These are phyloP conservation scores for Alternaria metachromatica DNA, from an alignment of 2,329 filamentous ascomycete species.

Conservation along the genomic window DNA sequence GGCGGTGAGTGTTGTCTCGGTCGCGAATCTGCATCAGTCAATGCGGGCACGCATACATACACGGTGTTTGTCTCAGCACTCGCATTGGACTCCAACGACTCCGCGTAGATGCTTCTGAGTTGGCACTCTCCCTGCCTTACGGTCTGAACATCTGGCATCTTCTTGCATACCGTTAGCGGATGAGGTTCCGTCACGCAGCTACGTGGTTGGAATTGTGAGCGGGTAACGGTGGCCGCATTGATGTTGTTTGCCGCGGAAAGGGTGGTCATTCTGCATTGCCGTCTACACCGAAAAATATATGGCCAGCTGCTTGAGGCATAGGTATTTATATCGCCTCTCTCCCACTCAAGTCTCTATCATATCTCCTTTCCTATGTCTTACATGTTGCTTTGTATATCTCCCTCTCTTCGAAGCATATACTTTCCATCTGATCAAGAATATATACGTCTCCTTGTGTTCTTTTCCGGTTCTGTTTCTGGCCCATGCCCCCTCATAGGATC, in stretches of 20 bases:
- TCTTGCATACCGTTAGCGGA: neutral
- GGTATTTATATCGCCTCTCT: neutral
- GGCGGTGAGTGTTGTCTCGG: neutral
- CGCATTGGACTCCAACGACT: neutral
- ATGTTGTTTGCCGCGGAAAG: neutral
- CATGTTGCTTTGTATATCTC: neutral
- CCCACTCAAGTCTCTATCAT: neutral
- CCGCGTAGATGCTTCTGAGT: neutral
- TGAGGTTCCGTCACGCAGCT: neutral
- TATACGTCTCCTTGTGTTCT: neutral
- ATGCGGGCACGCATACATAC: neutral
- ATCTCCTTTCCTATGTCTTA: neutral
- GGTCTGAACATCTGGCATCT: neutral
- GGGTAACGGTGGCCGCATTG: neutral
- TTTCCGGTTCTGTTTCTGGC: neutral
- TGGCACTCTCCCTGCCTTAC: neutral
- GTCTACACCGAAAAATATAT: neutral
- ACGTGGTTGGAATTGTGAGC: neutral
- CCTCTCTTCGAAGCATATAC: neutral
- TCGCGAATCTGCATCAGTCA: neutral
- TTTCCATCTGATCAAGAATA: neutral
- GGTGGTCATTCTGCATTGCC: neutral
- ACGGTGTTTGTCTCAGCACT: neutral
- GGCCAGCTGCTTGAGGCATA: neutral
- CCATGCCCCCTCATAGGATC: neutral